phyloP scores from a whole-genome alignment of 108 stramenopile genomes.

The Skeletonema costatum region DNA sequence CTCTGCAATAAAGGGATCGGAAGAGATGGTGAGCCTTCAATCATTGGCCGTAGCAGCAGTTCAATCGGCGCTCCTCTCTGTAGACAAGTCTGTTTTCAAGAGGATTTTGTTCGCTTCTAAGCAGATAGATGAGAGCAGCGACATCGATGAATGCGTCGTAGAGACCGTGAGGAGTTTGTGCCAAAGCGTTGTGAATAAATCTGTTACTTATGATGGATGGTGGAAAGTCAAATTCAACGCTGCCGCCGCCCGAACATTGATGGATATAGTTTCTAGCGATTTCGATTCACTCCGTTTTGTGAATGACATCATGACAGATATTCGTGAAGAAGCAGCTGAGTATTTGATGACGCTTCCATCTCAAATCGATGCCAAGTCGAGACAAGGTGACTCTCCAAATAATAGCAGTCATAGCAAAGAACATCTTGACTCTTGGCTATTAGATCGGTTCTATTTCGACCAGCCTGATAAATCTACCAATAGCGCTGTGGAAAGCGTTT shows the following conservation, averaged over 20 bases:
- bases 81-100: slow-evolving; percentile 12
- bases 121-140: not conserved
- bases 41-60: slow-evolving; percentile 34
- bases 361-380: slow-evolving; percentile 27
- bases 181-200: slow-evolving; percentile 38
- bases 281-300: slow-evolving; percentile 37
- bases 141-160: not conserved
- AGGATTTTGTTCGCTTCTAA: slow-evolving; percentile 19
- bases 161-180: slow-evolving; percentile 38
- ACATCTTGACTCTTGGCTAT: slow-evolving; percentile 44
- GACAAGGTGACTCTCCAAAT: not conserved
- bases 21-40: slow-evolving; percentile 47
- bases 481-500: slow-evolving; percentile 43
- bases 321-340: slow-evolving; percentile 49
- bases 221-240: slow-evolving; percentile 73
- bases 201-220: slow-evolving; percentile 40
- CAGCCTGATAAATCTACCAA: slow-evolving; percentile 32
- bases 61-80: slow-evolving; percentile 37
- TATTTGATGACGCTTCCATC: slow-evolving; percentile 50
- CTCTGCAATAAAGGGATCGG: slow-evolving; percentile 29
- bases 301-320: slow-evolving; percentile 11
- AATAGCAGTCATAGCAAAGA: slow-evolving; percentile 18
- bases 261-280: slow-evolving; percentile 41
- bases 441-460: slow-evolving; percentile 56
- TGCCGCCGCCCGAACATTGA: slow-evolving; percentile 63